Evolutionary conservation across 208 protist genomes (phyloP).

Genomic region (Leishmania guyanensis): DNA sequence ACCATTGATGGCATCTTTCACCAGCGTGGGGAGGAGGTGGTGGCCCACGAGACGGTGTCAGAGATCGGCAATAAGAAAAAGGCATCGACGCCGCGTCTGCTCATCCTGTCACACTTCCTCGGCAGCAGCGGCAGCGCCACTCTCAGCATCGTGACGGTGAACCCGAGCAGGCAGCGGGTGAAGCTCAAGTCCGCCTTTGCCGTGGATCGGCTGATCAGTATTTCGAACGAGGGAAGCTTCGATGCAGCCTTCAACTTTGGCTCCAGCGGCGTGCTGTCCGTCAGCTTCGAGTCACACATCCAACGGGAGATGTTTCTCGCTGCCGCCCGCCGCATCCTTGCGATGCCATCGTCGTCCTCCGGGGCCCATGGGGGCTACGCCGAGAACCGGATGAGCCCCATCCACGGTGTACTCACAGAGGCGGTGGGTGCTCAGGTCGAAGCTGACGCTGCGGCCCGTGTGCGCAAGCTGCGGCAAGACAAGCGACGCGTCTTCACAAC

Average conservation of each 20-base stretch:
- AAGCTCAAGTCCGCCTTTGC: conserved; percentile 78
- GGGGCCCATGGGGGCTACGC: conserved; percentile 13
- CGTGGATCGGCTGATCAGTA: conserved; percentile 69
- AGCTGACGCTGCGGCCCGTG: conserved; percentile 70
- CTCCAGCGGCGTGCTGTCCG: conserved; percentile 76
- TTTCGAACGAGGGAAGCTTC: conserved; percentile 76
- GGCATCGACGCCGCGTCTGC: conserved; percentile 46
- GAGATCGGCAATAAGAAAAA: conserved; percentile 56
- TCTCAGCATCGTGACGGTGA: conserved; percentile 46
- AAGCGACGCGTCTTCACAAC: conserved; percentile 64
- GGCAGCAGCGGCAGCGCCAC: conserved; percentile 26
- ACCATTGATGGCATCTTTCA: conserved; percentile 69
- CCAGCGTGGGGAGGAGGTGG: conserved; percentile 76
- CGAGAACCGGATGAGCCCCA: conserved; percentile 24
- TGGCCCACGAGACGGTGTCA: conserved; percentile 72
- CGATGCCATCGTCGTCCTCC: conserved; percentile 10
- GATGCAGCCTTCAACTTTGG: conserved; percentile 88
- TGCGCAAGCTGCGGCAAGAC: conserved; percentile 70
- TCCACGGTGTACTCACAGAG: conserved; percentile 71
- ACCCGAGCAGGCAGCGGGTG: conserved; percentile 34
- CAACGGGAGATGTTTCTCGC: conserved; percentile 90
- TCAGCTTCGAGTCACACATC: conserved; percentile 88
- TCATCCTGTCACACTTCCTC: conserved; percentile 63
- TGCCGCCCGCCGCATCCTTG: conserved; percentile 56
- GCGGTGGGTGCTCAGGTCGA: conserved; percentile 59